Percentiles rank a stretch among this genome's conserved stretches.
Evolutionary conservation across 2,329 filamentous ascomycete species (phyloP).

Genomic region (Neoscytalidium dimidiatum): DNA sequence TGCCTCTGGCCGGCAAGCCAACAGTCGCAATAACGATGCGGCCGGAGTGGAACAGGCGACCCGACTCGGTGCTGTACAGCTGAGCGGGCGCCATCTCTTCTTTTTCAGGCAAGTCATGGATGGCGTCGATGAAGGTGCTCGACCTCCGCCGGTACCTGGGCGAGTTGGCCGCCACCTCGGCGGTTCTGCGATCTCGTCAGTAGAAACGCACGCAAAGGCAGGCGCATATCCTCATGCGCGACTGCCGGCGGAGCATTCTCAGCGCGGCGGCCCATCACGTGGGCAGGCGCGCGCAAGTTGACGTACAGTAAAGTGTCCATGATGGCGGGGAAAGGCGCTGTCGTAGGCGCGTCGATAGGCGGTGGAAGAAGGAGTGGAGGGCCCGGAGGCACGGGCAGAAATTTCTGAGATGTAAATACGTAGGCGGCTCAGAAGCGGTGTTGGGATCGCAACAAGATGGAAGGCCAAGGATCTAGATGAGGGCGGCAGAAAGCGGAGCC

Average conservation of each 20-base stretch:
- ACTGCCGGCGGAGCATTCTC: neutral
- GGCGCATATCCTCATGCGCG: neutral
- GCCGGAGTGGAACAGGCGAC: slow-evolving; percentile 93
- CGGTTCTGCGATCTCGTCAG: slow-evolving; percentile 61
- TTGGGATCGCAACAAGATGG: slow-evolving; percentile 2
- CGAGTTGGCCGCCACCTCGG: slow-evolving; percentile 88
- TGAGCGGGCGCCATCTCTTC: slow-evolving; percentile 88
- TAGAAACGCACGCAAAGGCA: neutral
- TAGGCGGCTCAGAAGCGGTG: neutral
- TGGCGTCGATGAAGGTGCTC: slow-evolving; percentile 95
- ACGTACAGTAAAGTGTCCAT: slow-evolving; percentile 68
- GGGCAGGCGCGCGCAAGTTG: neutral
- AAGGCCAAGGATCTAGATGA: neutral
- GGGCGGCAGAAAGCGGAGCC: slow-evolving; percentile 14
- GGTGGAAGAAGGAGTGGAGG: neutral
- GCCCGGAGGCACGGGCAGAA: neutral
- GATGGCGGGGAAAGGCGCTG: slow-evolving; percentile 14
- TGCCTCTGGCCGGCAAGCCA: slow-evolving; percentile 89
- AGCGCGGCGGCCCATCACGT: slow-evolving; percentile 6
- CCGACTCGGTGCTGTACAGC: slow-evolving; percentile 97
- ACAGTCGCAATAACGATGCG: slow-evolving; percentile 97
- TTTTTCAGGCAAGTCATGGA: slow-evolving; percentile 87
- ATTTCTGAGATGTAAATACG: slow-evolving; percentile 1
- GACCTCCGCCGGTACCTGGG: slow-evolving; percentile 88
- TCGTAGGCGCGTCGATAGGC: neutral